phyloP scores from a whole-genome alignment of 106 monocot genomes.

The Dendrobium officinale region DNA sequence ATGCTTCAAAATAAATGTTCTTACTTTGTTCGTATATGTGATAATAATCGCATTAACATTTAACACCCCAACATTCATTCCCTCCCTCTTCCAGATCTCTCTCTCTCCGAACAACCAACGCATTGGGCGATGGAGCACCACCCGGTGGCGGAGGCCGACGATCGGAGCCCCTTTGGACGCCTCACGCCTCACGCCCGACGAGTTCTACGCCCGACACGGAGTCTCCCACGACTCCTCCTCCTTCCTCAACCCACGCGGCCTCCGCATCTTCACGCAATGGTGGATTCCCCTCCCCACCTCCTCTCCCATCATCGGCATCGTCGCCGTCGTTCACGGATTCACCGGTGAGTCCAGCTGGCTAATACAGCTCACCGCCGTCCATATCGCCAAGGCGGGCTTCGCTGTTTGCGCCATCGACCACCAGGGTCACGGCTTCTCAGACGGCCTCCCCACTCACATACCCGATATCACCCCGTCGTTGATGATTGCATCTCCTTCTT shows the following conservation, averaged over 20 bases:
- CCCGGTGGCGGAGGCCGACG: constrained; percentile 72
- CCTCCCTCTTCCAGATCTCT: too few relatives aligned
- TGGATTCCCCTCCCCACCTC: constrained; percentile 43
- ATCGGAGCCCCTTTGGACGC: constrained; percentile 72
- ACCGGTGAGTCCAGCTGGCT: constrained; percentile 83
- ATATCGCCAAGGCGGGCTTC: constrained; percentile 67
- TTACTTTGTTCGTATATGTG: too few relatives aligned
- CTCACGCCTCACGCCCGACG: constrained; percentile 28
- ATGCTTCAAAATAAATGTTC: too few relatives aligned
- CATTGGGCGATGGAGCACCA: constrained; percentile 13
- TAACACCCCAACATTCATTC: too few relatives aligned
- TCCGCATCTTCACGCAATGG: constrained; percentile 77
- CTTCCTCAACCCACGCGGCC: constrained; percentile 63
- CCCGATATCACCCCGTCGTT: constrained; percentile 78
- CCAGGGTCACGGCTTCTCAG: constrained; percentile 93
- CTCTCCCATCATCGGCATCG: constrained; percentile 26
- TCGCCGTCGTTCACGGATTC: constrained; percentile 67
- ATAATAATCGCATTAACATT: too few relatives aligned
- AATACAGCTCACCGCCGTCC: constrained; percentile 66
- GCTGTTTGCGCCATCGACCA: constrained; percentile 84
- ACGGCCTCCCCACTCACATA: constrained; percentile 61
- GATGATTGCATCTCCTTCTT: constrained; percentile 74
- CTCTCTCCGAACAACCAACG: too few relatives aligned
- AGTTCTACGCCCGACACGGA: constrained; percentile 77
- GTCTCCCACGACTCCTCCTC: constrained; percentile 59